Evolutionary conservation across 768 basidiomycete species (phyloP).

Genomic region (Kwoniella dendrophila): DNA sequence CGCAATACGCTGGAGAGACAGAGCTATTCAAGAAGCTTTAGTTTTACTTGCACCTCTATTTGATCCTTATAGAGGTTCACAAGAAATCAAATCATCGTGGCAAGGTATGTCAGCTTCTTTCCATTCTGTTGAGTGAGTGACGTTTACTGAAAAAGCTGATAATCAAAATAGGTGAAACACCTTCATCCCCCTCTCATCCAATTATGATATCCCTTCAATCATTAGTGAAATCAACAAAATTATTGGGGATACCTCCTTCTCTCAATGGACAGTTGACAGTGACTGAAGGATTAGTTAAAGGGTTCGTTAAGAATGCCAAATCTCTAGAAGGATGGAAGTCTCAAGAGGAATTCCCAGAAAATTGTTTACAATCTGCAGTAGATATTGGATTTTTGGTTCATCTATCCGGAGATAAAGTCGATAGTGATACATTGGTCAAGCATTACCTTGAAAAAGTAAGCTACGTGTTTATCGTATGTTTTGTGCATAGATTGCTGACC

Average conservation of each 20-base stretch:
- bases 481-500: constrained; percentile 2
- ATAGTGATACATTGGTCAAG: constrained; percentile 20
- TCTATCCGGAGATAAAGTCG: constrained; percentile 22
- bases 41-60: constrained; percentile 32
- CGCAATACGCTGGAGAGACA: constrained; percentile 28
- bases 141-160: background rate
- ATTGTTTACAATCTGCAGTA: constrained; percentile 31
- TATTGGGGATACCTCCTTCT: constrained; percentile 37
- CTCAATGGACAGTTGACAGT: constrained; percentile 10
- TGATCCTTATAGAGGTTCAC: constrained; percentile 20
- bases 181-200: constrained; percentile 31
- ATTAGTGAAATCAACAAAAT: constrained; percentile 27
- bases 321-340: constrained; percentile 37
- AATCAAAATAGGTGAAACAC: constrained; percentile 24
- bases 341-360: constrained; percentile 6
- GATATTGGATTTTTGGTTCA: constrained; percentile 43
- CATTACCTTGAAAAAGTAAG: constrained; percentile 30
- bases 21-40: constrained; percentile 27
- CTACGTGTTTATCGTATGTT: background rate
- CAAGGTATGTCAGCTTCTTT: constrained; percentile 34
- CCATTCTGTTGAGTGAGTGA: constrained; percentile 7
- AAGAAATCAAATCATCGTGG: constrained; percentile 38
- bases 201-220: constrained; percentile 37
- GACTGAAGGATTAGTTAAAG: constrained; percentile 24
- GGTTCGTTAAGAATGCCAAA: constrained; percentile 28